Evolutionary conservation across 179 eudicot genomes (phyloP).

Genomic region (Gypsophila paniculata): DNA sequence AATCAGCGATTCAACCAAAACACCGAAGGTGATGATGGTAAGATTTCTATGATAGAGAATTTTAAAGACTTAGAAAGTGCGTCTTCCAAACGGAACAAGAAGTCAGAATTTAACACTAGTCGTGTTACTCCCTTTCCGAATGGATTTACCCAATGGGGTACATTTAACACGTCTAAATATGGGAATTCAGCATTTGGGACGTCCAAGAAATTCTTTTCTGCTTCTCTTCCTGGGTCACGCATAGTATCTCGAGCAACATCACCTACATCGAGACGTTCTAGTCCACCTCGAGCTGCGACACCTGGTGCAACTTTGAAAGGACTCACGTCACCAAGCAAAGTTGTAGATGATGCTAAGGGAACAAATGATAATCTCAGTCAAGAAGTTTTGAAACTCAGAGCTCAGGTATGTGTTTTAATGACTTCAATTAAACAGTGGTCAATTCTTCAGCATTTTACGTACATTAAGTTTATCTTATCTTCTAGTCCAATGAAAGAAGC

Average conservation of each 20-base stretch:
- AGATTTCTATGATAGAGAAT: constrained; percentile 31
- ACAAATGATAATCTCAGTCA: constrained; percentile 42
- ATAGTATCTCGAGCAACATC: constrained; percentile 60
- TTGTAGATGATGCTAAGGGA: constrained; percentile 35
- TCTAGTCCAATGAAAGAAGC: too few species aligned
- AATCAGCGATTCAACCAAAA: constrained; percentile 34
- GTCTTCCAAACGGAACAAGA: constrained; percentile 41
- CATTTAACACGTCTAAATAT: constrained; percentile 36
- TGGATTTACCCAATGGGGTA: constrained; percentile 38
- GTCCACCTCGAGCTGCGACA: constrained; percentile 48
- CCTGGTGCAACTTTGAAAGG: constrained; percentile 35
- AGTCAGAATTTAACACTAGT: constrained; percentile 42
- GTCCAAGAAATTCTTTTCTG: constrained; percentile 44
- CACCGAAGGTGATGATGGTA: constrained; percentile 43
- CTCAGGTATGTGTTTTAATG: constrained; percentile 41
- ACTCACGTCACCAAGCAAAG: constrained; percentile 32
- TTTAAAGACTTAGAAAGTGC: constrained; percentile 35
- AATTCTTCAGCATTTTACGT: neutral
- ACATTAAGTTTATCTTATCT: neutral
- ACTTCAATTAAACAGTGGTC: neutral
- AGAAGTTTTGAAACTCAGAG: constrained; percentile 54
- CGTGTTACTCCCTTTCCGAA: constrained; percentile 49
- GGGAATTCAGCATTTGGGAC: constrained; percentile 34
- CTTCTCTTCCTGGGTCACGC: constrained; percentile 51
- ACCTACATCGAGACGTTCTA: constrained; percentile 55